Conservation (phyloP, 2,329 filamentous ascomycete genomes). For the Ophiognomonia clavigignenti-juglandacearum region DNA sequence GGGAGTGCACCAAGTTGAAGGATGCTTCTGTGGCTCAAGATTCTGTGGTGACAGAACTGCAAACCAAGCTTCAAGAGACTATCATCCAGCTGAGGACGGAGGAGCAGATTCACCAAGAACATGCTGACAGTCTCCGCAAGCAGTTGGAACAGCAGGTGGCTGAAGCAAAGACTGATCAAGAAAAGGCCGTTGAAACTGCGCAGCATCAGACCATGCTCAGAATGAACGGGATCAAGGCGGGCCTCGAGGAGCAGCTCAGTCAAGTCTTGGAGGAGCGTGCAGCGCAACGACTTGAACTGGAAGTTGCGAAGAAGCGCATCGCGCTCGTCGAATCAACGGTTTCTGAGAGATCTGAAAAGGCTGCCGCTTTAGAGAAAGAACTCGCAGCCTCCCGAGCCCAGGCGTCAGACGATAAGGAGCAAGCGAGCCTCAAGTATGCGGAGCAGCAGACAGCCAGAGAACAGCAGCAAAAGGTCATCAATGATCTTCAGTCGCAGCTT, state of each 20-base stretch:
- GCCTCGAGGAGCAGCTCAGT: constrained; percentile 22
- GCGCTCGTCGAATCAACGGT: constrained; percentile 12
- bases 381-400: neutral
- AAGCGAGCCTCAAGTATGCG: neutral
- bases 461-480: neutral
- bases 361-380: constrained; percentile 6
- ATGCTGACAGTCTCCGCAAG: constrained; percentile 17
- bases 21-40: constrained; percentile 17
- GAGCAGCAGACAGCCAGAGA: neutral
- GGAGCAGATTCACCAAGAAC: constrained; percentile 14
- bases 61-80: constrained; percentile 16
- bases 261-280: constrained; percentile 19
- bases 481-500: constrained; percentile 2
- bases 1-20: constrained; percentile 14
- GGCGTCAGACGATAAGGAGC: neutral
- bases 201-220: constrained; percentile 27
- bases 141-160: constrained; percentile 18
- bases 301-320: constrained; percentile 21
- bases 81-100: constrained; percentile 14
- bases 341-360: constrained; percentile 4
- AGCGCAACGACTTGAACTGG: constrained; percentile 24
- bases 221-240: constrained; percentile 22
- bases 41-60: constrained; percentile 16
- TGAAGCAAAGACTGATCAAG: constrained; percentile 8
- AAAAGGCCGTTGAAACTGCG: constrained; percentile 25